Percentiles rank a stretch among this genome's conserved stretches.
These are phyloP conservation scores for Colletotrichum eremochloae DNA, from an alignment of 2,329 filamentous ascomycete species.

Conservation along the genomic window DNA sequence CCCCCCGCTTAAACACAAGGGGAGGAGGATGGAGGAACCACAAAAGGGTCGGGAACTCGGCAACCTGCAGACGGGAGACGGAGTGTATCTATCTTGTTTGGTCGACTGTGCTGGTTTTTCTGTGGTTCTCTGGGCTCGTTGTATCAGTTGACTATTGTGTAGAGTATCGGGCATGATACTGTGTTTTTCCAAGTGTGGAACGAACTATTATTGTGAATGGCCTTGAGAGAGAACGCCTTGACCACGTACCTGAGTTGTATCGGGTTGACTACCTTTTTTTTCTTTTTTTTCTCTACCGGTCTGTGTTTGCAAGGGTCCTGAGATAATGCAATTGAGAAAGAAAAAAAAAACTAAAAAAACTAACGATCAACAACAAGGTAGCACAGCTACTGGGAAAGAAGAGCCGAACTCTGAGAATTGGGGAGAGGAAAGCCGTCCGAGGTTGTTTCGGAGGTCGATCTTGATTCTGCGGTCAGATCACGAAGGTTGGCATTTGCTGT, in stretches of 20 bases:
- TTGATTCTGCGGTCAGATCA: neutral
- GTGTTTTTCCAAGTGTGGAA: too few relatives aligned
- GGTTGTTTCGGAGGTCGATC: conserved; percentile 6
- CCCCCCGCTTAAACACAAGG: conserved; percentile 21
- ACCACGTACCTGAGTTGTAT: too few relatives aligned
- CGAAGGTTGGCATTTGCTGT: neutral
- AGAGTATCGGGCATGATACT: too few relatives aligned
- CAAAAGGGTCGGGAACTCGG: conserved; percentile 30
- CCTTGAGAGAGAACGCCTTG: too few relatives aligned
- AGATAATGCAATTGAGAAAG: neutral
- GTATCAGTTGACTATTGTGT: neutral
- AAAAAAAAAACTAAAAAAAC: neutral
- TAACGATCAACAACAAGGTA: neutral
- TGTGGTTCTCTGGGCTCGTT: conserved; percentile 8
- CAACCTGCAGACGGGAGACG: conserved; percentile 28
- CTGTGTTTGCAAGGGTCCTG: neutral
- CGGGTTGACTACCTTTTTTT: neutral
- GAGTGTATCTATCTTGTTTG: conserved; percentile 16
- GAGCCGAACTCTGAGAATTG: neutral
- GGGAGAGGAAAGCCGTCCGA: neutral
- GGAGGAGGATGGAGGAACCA: conserved; percentile 33
- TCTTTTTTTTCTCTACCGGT: too few relatives aligned
- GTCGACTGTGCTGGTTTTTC: conserved; percentile 15
- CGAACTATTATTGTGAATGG: too few relatives aligned
- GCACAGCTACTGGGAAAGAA: neutral